These are phyloP conservation scores for Phaeophleospora eucalypticola DNA, from an alignment of 2,329 filamentous ascomycete species.

Conservation along the genomic window DNA sequence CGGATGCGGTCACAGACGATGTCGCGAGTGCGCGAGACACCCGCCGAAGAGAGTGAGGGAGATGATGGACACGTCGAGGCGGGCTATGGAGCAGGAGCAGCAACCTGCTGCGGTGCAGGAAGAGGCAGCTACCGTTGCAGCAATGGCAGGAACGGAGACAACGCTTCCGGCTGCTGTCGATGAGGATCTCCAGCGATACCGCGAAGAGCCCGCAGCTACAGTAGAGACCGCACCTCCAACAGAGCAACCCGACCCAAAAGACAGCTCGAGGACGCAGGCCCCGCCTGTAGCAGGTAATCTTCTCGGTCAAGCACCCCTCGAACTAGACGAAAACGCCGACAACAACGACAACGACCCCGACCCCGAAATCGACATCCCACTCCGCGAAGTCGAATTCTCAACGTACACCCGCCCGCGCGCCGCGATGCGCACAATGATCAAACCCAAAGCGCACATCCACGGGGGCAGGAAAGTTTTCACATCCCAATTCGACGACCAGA, in stretches of 20 bases:
- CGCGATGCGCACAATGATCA: constrained; percentile 50
- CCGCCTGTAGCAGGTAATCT: not conserved
- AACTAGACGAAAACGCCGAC: constrained; percentile 8
- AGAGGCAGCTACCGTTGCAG: constrained; percentile 10
- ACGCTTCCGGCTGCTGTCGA: not conserved
- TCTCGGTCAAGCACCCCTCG: not conserved
- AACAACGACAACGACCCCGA: constrained; percentile 1
- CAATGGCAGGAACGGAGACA: not conserved
- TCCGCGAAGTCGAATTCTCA: constrained; percentile 12
- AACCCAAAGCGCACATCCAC: constrained; percentile 66
- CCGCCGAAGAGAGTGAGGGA: constrained; percentile 62
- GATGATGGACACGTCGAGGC: constrained; percentile 51
- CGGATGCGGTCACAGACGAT: constrained; percentile 74
- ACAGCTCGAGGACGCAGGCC: not conserved
- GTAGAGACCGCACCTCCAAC: constrained; percentile 1
- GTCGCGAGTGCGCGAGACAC: constrained; percentile 73
- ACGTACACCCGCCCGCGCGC: constrained; percentile 20
- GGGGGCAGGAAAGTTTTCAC: too few relatives aligned
- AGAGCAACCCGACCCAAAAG: constrained; percentile 2
- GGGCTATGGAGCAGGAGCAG: constrained; percentile 26
- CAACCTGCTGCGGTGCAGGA: constrained; percentile 1
- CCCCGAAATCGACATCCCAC: constrained; percentile 6
- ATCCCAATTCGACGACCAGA: constrained; percentile 64
- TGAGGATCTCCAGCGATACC: constrained; percentile 1
- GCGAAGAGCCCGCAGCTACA: constrained; percentile 4